These are phyloP conservation scores for Perkinsus marinus DNA, from an alignment of 169 alveolate species.

Conservation along the genomic window DNA sequence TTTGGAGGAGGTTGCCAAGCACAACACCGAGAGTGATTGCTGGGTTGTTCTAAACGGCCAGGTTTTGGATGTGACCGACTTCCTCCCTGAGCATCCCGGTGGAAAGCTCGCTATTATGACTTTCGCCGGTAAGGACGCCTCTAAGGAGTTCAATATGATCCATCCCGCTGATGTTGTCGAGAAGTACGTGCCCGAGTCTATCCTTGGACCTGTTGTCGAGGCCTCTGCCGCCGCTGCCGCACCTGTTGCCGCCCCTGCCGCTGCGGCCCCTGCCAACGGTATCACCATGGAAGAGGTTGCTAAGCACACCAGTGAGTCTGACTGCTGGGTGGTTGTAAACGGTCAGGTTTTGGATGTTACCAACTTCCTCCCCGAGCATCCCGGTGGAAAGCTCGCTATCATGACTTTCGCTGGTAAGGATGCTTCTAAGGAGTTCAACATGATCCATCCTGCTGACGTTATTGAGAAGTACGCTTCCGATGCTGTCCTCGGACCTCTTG, in stretches of 20 bases:
- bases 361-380: slow-evolving; percentile 40
- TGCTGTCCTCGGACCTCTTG: not conserved
- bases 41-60: slow-evolving; percentile 16
- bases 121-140: not conserved
- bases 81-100: slow-evolving; percentile 42
- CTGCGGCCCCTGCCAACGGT: not conserved
- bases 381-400: slow-evolving; percentile 7
- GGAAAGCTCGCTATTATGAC: not conserved
- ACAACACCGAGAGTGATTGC: not conserved
- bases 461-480: slow-evolving; percentile 22
- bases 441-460: slow-evolving; percentile 24
- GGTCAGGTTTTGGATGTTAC: slow-evolving; percentile 42
- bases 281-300: not conserved
- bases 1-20: not conserved
- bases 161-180: slow-evolving; percentile 26
- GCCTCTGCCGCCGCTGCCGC: not conserved
- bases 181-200: slow-evolving; percentile 19
- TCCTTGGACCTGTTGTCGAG: not conserved
- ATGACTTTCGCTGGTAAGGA: not conserved
- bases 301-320: not conserved
- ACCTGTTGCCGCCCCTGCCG: not conserved
- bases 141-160: slow-evolving; percentile 29
- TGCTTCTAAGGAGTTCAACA: slow-evolving; percentile 24
- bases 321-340: slow-evolving; percentile 9
- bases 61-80: slow-evolving; percentile 41